Evolutionary conservation across 345 rosid species (phyloP), one percentile per base, ranked within the genome.

Genomic region (Barbarea vulgaris): DNA sequence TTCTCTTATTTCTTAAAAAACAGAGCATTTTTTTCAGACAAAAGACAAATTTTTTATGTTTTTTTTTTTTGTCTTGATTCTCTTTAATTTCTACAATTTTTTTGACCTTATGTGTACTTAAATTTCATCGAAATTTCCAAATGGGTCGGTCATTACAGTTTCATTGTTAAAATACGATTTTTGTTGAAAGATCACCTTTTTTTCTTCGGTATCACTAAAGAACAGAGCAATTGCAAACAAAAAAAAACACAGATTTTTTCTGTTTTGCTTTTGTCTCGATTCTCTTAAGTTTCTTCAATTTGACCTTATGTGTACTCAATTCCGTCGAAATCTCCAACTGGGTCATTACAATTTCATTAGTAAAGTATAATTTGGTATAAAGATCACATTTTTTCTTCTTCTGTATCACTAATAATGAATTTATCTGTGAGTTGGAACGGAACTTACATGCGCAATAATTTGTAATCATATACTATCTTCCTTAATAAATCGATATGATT

Each of bases 361-460:
- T 28, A 14, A 3, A 1, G 24, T 13, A 57, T 34, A 27, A 60
- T 50, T 71, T 61, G 24, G 61, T 55, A 13, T 36, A 11, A 59
- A 71, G 47, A 60, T 47, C 25, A 71, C 31, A 7, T 50, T 66
- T 69, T 69, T 28, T n/a, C n/a, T 19, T 15, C 21, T 14, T 41
- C 12, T 19, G 21, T 5, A 21, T 51, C 33, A 48, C 10, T 24
- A 21, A 21, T 58, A 65, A 72, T 36, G n/a, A 52, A 4, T 1
- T 13, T 21, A 1, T 73, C 3, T 39, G 65, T 46, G 65, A 34
- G 67, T 22, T 33, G 12, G 12, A 48, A n/a, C 13, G n/a, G n/a
- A n/a, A n/a, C n/a, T n/a, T 27, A 28, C 78, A 74, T 44, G 80
- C 80, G 80, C 30, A 69, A 76, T 69, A 13, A 76, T 76, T 61